A percentile compares a stretch with the other conserved stretches of the same genome.
phyloP scores from a whole-genome alignment of 1,284 basidiomycete species.

The Trichosporon ovoides region DNA sequence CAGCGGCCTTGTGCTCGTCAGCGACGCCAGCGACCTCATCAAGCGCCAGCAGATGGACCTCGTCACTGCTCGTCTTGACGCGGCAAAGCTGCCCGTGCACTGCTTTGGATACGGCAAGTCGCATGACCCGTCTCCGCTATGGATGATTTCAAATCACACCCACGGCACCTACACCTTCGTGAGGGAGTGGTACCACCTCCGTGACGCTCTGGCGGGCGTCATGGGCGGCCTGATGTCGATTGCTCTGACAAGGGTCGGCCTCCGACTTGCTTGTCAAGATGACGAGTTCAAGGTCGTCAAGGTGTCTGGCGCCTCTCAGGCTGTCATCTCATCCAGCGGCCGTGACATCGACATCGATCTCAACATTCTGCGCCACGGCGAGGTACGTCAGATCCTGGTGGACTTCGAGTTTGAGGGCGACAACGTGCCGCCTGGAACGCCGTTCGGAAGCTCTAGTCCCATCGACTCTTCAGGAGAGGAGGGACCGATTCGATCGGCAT shows the following conservation, averaged over 20 bases:
- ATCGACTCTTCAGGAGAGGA: background rate
- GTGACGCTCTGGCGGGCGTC: constrained; percentile 81
- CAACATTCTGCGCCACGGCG: constrained; percentile 85
- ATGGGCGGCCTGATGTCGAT: constrained; percentile 92
- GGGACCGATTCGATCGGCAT: background rate
- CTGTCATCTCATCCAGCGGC: constrained; percentile 78
- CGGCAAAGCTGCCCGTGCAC: constrained; percentile 92
- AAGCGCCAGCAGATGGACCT: constrained; percentile 98
- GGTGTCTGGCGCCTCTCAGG: constrained; percentile 74
- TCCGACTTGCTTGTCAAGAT: constrained; percentile 62
- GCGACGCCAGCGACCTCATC: constrained; percentile 82
- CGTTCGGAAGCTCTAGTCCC: background rate
- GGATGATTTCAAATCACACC: constrained; percentile 97
- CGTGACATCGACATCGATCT: constrained; percentile 91
- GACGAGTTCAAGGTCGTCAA: constrained; percentile 82
- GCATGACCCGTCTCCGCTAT: constrained; percentile 94
- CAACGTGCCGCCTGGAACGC: background rate
- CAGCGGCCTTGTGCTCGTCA: constrained; percentile 85
- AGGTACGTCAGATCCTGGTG: constrained; percentile 87
- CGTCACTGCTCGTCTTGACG: constrained; percentile 89
- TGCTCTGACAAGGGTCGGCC: constrained; percentile 78
- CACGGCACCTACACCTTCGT: constrained; percentile 96
- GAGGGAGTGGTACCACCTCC: constrained; percentile 89
- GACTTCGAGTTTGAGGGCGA: constrained; percentile 67
- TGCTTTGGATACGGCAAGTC: constrained; percentile 93